A percentile compares a stretch with the other conserved stretches of the same genome.
Conservation (phyloP, 73 alveolate genomes). For the Durusdinium trenchii region DNA sequence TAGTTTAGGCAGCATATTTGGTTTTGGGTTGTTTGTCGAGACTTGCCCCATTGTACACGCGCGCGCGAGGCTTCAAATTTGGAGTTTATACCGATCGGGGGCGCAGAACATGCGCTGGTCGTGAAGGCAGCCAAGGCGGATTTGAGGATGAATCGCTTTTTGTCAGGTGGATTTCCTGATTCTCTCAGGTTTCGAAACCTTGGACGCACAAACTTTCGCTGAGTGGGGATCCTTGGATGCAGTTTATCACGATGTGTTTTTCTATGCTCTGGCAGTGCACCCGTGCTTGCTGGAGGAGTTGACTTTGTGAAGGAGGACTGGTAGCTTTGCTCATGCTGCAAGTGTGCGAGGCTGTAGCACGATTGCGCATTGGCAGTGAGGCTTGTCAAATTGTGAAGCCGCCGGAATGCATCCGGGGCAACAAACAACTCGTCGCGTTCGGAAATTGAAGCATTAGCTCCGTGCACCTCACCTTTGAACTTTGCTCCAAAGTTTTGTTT, state of each 20-base stretch:
- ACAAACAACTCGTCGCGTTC: too few species aligned
- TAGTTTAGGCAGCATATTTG: too few species aligned
- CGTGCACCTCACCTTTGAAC: too few species aligned
- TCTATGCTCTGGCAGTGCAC: not conserved
- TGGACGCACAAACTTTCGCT: conserved; percentile 97
- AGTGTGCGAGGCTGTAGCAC: too few species aligned
- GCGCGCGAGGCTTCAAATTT: conserved; percentile 97
- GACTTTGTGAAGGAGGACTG: conserved; percentile 97
- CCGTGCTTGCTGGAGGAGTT: conserved; percentile 54
- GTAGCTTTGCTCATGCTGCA: not conserved
- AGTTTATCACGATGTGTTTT: not conserved
- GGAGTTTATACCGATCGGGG: conserved; percentile 98
- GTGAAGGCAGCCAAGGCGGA: conserved; percentile 97
- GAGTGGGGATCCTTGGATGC: conserved; percentile 96
- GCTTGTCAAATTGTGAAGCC: too few species aligned
- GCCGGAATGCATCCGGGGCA: too few species aligned
- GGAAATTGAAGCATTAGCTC: too few species aligned
- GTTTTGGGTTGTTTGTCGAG: not conserved
- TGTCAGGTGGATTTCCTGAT: not conserved
- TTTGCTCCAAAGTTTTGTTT: too few species aligned
- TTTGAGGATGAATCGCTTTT: not conserved
- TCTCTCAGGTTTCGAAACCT: conserved; percentile 96
- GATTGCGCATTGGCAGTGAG: too few species aligned
- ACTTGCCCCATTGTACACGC: conserved; percentile 96
- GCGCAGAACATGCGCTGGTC: conserved; percentile 97